phyloP scores from a whole-genome alignment of 169 alveolate species.

The Cyclospora cayetanensis region DNA sequence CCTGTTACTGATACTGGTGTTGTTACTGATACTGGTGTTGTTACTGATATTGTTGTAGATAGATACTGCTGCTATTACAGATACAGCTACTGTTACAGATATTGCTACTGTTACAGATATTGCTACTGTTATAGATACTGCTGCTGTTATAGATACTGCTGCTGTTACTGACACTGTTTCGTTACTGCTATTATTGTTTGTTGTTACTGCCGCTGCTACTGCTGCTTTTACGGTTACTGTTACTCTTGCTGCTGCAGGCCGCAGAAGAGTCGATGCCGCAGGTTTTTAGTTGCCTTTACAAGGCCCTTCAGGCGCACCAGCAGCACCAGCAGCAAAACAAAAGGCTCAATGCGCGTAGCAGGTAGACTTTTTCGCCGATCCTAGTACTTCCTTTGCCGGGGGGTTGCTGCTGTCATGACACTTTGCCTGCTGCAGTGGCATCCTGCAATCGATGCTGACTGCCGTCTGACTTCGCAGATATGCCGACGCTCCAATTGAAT shows the following conservation, averaged over 20 bases:
- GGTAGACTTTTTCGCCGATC: no score
- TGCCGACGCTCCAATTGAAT: no score
- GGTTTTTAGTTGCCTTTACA: neutral
- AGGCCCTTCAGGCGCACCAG: neutral
- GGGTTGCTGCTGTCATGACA: no score
- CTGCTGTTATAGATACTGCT: neutral
- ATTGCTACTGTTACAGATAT: neutral
- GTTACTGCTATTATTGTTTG: no score
- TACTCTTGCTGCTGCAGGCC: conserved; percentile 10
- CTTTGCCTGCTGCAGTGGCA: no score
- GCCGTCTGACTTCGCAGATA: no score
- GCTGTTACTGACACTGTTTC: conserved; percentile 11
- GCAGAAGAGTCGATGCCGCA: neutral
- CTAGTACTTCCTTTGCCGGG: no score
- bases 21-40: no score
- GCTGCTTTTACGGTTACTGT: neutral
- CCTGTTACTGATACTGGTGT: neutral
- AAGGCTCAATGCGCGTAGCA: no score
- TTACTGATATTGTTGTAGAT: no score
- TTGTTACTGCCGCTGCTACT: neutral
- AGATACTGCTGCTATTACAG: neutral
- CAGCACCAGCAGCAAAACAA: conserved; percentile 20
- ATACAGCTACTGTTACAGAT: neutral
- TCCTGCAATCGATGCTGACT: no score
- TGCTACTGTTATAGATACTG: neutral